Base-by-base conservation (phyloP, 345 rosid genomes). In the Excoecaria agallocha region DNA sequence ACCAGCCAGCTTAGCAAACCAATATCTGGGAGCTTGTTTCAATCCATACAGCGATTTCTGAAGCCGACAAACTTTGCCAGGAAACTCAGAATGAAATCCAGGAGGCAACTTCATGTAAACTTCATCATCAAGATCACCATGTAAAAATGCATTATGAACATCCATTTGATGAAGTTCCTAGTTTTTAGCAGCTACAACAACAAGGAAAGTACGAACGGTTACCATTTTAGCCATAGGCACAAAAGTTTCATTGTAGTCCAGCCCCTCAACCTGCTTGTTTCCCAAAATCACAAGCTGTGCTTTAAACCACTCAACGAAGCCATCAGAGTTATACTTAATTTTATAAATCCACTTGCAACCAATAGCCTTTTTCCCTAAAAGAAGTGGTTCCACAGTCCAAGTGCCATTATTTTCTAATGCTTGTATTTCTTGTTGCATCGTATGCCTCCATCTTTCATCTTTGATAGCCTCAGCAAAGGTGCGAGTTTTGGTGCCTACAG, bases 61-160 rank as follows among this genome's bases (percentile, higher is more conserved):
- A 30, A n/a, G 62, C 1, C 56, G 62, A 57, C 37, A 20, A 6
- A 57, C 62, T 35, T 20, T 57, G 62, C 35, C 25, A 6, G 37
- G 30, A 4, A 20, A 3, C 3, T 20, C 35, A 20, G 30, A 20
- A 8, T 24, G 62, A 57, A 57, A 57, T 6, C 62, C 62, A 24
- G 62, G 62, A n/a, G 62, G 62, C 62, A 57, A 6, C 35, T 57
- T 20, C 62, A 57, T 57, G 22, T 52, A 52, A 20, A 52, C 56
- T 17, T 52, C 56, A 0, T 52, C 56, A 13, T 50, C 54, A 2
- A 52, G n/a, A 52, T 52, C 56, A 13, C 56, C n/a, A 15, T 15
- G n/a, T 12, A 52, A 17, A 52, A 52, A 52, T 1, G 54, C 54
- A 12, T 50, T 50, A 17, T 50, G 54, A 3, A 50, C 54, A 50